Evolutionary conservation across 352 stramenopile species (phyloP).

Genomic region (Phytophthora sansomeana): DNA sequence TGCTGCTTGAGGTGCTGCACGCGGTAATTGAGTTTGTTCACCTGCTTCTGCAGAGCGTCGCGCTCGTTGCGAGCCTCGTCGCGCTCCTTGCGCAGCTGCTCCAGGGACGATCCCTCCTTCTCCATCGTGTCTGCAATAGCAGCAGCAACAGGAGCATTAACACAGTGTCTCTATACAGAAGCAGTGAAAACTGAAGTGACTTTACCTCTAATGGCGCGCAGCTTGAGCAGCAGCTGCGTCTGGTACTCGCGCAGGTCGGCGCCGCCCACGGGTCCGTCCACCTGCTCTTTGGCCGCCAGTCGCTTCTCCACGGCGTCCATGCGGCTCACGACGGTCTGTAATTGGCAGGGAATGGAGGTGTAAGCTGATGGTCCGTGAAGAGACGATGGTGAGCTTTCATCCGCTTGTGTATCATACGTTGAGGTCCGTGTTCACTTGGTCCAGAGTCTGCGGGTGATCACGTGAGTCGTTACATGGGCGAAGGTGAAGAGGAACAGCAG

Average conservation of each 20-base stretch:
- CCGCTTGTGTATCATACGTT: constrained; percentile 30
- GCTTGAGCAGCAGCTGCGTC: constrained; percentile 62
- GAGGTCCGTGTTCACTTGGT: constrained; percentile 44
- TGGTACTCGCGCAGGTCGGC: constrained; percentile 78
- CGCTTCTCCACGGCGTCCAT: constrained; percentile 61
- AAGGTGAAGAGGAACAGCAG: background rate
- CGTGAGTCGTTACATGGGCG: background rate
- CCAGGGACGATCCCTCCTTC: constrained; percentile 65
- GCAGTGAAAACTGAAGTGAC: background rate
- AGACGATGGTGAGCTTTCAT: background rate
- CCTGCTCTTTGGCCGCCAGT: constrained; percentile 40
- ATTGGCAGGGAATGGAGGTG: background rate
- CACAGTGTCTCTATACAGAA: background rate
- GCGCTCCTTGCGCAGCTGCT: constrained; percentile 69
- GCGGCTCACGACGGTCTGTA: constrained; percentile 56
- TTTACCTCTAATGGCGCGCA: constrained; percentile 66
- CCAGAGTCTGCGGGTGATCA: constrained; percentile 21
- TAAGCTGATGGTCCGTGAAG: background rate
- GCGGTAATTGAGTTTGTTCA: constrained; percentile 84
- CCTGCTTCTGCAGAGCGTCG: constrained; percentile 72
- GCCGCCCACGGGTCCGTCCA: constrained; percentile 64
- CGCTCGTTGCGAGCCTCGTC: constrained; percentile 65
- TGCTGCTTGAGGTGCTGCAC: constrained; percentile 81
- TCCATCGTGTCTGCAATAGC: constrained; percentile 62
- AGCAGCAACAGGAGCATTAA: background rate